phyloP scores from a whole-genome alignment of 2,329 filamentous ascomycete genomes.

The Cytospora schulzeri region DNA sequence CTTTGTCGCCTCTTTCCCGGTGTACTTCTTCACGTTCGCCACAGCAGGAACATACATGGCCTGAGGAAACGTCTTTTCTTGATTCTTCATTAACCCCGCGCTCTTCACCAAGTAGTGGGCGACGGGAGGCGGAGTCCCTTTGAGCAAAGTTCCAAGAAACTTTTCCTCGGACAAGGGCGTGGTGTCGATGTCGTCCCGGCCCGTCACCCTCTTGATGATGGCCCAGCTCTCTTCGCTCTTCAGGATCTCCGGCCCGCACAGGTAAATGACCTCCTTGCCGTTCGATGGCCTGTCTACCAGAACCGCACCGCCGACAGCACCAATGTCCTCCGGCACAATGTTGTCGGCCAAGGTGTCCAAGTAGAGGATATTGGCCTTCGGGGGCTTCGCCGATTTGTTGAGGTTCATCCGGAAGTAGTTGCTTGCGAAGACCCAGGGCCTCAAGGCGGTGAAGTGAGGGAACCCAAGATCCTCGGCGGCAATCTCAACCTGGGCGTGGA shows the following conservation, averaged over 20 bases:
- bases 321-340: slow-evolving; percentile 48
- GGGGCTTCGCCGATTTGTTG: slow-evolving; percentile 26
- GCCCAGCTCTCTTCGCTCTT: slow-evolving; percentile 35
- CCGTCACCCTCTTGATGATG: slow-evolving; percentile 36
- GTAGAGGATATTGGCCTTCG: slow-evolving; percentile 33
- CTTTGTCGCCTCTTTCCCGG: slow-evolving; percentile 13
- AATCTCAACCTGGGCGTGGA: slow-evolving; percentile 49
- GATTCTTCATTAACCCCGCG: neutral
- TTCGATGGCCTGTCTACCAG: slow-evolving; percentile 38
- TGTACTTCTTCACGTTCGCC: slow-evolving; percentile 23
- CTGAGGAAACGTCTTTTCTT: neutral
- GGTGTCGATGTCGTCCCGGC: slow-evolving; percentile 33
- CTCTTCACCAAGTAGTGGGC: neutral
- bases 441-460: slow-evolving; percentile 38
- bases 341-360: slow-evolving; percentile 43
- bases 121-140: neutral
- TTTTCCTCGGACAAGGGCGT: slow-evolving; percentile 17
- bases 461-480: slow-evolving; percentile 45
- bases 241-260: slow-evolving; percentile 42
- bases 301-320: slow-evolving; percentile 43
- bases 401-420: slow-evolving; percentile 38
- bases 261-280: slow-evolving; percentile 36
- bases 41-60: neutral
- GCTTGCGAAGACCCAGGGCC: slow-evolving; percentile 48
- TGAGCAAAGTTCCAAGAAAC: neutral